Conservation (phyloP, 345 rosid species). For the Chamaenerion angustifolium region DNA sequence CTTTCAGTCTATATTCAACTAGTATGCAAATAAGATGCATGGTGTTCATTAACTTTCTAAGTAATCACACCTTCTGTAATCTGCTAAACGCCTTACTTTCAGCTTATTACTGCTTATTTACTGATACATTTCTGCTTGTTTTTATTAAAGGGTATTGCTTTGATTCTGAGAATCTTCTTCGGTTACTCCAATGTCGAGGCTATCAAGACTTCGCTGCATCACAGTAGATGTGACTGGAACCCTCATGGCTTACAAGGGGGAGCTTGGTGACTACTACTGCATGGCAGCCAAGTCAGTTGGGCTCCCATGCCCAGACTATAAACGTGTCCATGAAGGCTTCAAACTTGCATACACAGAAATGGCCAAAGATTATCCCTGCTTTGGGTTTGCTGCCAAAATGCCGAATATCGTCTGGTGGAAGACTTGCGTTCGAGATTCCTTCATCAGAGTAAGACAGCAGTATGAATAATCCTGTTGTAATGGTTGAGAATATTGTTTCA, state of each 20-base stretch:
- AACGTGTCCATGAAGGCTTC: constrained; percentile 82
- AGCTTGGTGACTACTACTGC: constrained; percentile 97
- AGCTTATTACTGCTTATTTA: neutral
- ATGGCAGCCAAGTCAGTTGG: constrained; percentile 98
- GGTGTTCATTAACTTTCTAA: too few relatives aligned
- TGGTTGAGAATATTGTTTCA: neutral
- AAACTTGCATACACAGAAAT: constrained; percentile 78
- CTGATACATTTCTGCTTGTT: neutral
- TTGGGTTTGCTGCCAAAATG: constrained; percentile 69
- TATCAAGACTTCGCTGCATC: constrained; percentile 63
- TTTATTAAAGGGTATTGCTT: neutral
- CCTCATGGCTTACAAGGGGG: constrained; percentile 90
- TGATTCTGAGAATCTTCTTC: constrained; percentile 5
- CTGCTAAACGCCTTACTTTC: too few relatives aligned
- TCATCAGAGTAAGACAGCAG: constrained; percentile 35
- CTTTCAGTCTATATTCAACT: too few relatives aligned
- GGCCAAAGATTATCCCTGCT: constrained; percentile 86
- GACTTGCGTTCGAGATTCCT: constrained; percentile 72
- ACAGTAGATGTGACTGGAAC: constrained; percentile 98
- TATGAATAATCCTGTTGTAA: neutral
- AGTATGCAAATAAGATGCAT: too few relatives aligned
- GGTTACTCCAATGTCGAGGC: constrained; percentile 33
- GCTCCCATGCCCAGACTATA: constrained; percentile 87
- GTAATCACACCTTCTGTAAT: too few relatives aligned
- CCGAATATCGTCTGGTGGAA: constrained; percentile 96